These are phyloP conservation scores for Podosphaera xanthii DNA, from an alignment of 2,329 filamentous ascomycete species.

Conservation along the genomic window DNA sequence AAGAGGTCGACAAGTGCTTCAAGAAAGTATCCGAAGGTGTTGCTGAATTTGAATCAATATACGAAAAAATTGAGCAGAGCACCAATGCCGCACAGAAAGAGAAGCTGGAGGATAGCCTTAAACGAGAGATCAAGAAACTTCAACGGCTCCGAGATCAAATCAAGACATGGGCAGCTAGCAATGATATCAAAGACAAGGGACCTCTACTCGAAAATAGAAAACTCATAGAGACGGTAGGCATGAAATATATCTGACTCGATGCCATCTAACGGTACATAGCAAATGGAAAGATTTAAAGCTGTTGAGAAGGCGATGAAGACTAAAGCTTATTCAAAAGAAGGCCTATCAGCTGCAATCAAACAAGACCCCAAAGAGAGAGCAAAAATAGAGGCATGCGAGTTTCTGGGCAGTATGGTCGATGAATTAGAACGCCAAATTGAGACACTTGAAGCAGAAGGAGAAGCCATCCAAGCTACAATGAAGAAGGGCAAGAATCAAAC, in stretches of 20 bases:
- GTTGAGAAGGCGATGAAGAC: constrained; percentile 99
- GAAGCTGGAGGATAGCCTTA: constrained; percentile 92
- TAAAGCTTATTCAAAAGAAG: constrained; percentile 97
- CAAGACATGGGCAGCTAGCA: constrained; percentile 96
- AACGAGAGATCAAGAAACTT: constrained; percentile 99
- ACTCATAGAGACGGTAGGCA: constrained; percentile 79
- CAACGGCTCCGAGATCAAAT: constrained; percentile 95
- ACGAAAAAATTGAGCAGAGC: constrained; percentile 90
- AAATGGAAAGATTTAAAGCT: constrained; percentile 99
- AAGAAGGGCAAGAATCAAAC: constrained; percentile 87
- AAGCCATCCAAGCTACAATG: constrained; percentile 64
- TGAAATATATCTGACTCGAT: constrained; percentile 3
- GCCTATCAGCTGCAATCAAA: constrained; percentile 72
- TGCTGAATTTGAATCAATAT: constrained; percentile 75
- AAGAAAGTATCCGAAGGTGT: constrained; percentile 95
- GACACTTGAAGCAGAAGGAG: constrained; percentile 70
- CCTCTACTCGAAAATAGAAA: constrained; percentile 83
- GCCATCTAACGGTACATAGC: constrained; percentile 28
- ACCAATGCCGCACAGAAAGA: constrained; percentile 90
- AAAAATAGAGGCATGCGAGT: constrained; percentile 70
- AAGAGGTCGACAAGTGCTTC: constrained; percentile 98
- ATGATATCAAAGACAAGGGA: constrained; percentile 98
- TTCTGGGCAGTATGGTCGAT: constrained; percentile 69
- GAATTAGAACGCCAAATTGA: constrained; percentile 90
- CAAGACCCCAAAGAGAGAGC: constrained; percentile 96